phyloP scores from a whole-genome alignment of 2,329 filamentous ascomycete species.

The Westerdykella ornata region DNA sequence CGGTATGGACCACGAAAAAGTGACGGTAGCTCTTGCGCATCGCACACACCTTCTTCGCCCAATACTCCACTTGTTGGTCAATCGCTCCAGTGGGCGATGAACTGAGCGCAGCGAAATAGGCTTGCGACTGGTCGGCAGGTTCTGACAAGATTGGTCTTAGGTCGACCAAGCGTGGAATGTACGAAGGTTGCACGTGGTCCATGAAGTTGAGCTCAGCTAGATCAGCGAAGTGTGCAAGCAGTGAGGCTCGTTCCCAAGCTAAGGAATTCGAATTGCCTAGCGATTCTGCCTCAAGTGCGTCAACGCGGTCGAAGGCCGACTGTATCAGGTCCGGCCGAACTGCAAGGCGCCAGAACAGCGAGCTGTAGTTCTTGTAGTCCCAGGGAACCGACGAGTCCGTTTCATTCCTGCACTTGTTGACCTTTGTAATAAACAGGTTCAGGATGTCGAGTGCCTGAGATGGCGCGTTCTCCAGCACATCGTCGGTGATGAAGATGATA shows the following conservation, averaged over 20 bases:
- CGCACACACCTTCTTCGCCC: constrained; percentile 16
- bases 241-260: background rate
- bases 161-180: constrained; percentile 8
- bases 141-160: constrained; percentile 28
- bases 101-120: constrained; percentile 20
- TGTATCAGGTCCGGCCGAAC: constrained; percentile 23
- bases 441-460: constrained; percentile 34
- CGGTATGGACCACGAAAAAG: constrained; percentile 28
- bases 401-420: constrained; percentile 15
- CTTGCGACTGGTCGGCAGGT: constrained; percentile 12
- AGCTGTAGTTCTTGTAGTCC: constrained; percentile 17
- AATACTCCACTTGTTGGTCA: constrained; percentile 21
- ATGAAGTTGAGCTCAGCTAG: background rate
- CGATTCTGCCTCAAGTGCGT: background rate
- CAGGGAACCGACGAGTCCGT: constrained; percentile 11
- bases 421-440: constrained; percentile 28
- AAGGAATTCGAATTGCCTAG: background rate
- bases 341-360: constrained; percentile 28
- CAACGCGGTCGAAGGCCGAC: background rate
- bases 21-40: constrained; percentile 25
- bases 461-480: constrained; percentile 38
- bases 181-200: background rate
- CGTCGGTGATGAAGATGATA: constrained; percentile 41
- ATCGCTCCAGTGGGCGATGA: constrained; percentile 21
- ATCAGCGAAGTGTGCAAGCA: background rate